Evolutionary conservation across 1,284 basidiomycete species (phyloP).

Genomic region (Marasmius oreades): DNA sequence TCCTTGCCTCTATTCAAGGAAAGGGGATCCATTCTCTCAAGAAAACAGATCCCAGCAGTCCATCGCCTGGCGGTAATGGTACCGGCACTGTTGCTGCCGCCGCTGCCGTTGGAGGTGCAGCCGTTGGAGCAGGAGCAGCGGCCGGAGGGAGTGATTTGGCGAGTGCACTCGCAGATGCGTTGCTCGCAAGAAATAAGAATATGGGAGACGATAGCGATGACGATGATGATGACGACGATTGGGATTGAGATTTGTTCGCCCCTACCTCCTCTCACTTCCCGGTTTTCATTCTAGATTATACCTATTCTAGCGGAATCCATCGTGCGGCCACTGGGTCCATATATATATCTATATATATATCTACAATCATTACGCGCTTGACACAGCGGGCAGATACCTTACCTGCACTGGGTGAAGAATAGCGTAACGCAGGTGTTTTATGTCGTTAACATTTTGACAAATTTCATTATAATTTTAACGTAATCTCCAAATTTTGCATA

Average conservation of each 20-base stretch:
- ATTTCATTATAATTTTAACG: too few relatives aligned
- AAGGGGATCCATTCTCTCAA: conserved; percentile 68
- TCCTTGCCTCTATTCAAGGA: conserved; percentile 52
- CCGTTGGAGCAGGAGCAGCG: conserved; percentile 35
- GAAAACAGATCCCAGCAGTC: conserved; percentile 49
- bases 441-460: too few relatives aligned
- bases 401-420: too few relatives aligned
- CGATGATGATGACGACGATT: conserved; percentile 87
- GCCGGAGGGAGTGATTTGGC: conserved; percentile 48
- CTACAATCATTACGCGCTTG: too few relatives aligned
- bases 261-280: background rate
- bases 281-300: too few relatives aligned
- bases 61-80: conserved; percentile 26
- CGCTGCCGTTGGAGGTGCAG: conserved; percentile 40
- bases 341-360: too few relatives aligned
- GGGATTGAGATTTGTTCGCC: conserved; percentile 52
- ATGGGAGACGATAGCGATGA: conserved; percentile 88
- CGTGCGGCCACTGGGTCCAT: too few relatives aligned
- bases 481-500: too few relatives aligned
- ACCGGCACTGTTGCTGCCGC: conserved; percentile 28
- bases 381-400: too few relatives aligned
- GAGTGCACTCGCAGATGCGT: conserved; percentile 48
- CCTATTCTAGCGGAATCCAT: too few relatives aligned
- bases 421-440: too few relatives aligned
- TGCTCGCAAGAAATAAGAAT: conserved; percentile 80